A percentile compares a stretch with the other conserved stretches of the same genome.
Conservation (phyloP, 768 basidiomycete species). For the Tulasnella calospora region DNA sequence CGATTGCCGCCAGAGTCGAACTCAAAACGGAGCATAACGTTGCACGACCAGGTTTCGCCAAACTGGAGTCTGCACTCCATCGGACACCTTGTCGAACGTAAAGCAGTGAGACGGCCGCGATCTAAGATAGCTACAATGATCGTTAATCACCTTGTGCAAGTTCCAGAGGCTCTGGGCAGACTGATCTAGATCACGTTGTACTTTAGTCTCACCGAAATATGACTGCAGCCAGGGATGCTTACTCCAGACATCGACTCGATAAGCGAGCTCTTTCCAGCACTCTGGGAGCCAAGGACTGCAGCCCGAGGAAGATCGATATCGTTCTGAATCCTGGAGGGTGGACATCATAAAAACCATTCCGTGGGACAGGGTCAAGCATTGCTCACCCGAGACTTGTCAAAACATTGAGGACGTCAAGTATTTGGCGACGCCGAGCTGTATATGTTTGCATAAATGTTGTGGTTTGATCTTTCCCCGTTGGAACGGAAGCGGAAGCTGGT, state of each 20-base stretch:
- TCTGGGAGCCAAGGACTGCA: conserved; percentile 69
- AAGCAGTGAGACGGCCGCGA: neutral
- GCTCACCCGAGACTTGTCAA: neutral
- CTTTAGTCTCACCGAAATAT: too few relatives aligned
- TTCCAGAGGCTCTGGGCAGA: conserved; percentile 62
- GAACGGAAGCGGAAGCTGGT: neutral
- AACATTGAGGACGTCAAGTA: conserved; percentile 6
- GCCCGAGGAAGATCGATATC: conserved; percentile 72
- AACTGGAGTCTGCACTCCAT: conserved; percentile 38
- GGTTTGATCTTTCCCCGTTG: neutral
- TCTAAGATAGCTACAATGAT: neutral
- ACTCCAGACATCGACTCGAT: conserved; percentile 63
- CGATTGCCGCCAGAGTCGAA: conserved; percentile 30
- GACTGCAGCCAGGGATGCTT: neutral
- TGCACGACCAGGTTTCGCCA: conserved; percentile 35
- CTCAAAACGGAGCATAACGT: conserved; percentile 36
- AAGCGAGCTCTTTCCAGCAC: conserved; percentile 70
- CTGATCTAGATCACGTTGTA: conserved; percentile 43
- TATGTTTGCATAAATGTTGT: neutral
- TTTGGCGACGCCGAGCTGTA: neutral
- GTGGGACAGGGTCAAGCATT: too few relatives aligned
- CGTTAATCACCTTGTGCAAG: conserved; percentile 57
- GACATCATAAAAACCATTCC: neutral
- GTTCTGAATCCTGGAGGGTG: conserved; percentile 16
- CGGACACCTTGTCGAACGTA: conserved; percentile 34